Evolutionary conservation across 2,329 filamentous ascomycete species (phyloP).

Genomic region (Scedosporium dehoogii): DNA sequence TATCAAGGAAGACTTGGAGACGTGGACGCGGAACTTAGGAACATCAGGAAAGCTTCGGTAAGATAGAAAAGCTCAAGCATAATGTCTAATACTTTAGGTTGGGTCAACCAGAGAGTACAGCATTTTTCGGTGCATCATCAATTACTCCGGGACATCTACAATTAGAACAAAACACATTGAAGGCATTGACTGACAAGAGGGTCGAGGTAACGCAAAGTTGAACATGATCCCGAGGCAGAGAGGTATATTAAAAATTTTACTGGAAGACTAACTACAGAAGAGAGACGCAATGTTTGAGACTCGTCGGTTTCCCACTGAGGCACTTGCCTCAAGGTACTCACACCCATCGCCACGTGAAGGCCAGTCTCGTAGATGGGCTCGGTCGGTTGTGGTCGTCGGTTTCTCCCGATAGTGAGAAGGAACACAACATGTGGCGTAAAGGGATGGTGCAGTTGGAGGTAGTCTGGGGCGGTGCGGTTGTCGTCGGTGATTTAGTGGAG

Average conservation of each 20-base stretch:
- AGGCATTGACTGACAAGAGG: too few relatives aligned
- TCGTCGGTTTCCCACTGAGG: constrained; percentile 3
- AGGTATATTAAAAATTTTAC: not conserved
- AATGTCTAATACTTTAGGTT: too few relatives aligned
- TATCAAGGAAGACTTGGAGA: constrained; percentile 26
- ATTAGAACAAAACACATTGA: too few relatives aligned
- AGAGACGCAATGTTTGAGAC: not conserved
- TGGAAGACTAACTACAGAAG: too few relatives aligned
- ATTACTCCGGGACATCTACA: too few relatives aligned
- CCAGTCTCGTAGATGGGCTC: constrained; percentile 5
- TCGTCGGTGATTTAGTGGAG: too few relatives aligned
- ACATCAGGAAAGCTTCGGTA: constrained; percentile 13
- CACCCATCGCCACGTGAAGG: constrained; percentile 7
- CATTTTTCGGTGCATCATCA: too few relatives aligned
- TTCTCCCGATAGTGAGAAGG: not conserved
- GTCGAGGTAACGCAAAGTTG: too few relatives aligned
- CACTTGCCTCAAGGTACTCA: not conserved
- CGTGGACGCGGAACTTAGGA: constrained; percentile 16
- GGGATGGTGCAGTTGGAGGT: not conserved
- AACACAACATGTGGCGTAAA: constrained; percentile 1
- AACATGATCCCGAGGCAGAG: too few relatives aligned
- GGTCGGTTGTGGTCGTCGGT: constrained; percentile 2
- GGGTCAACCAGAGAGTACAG: too few relatives aligned
- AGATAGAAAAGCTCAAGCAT: not conserved
- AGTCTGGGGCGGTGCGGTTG: too few relatives aligned